A percentile compares a stretch with the other conserved stretches of the same genome.
phyloP scores from a whole-genome alignment of 2,329 filamentous ascomycete genomes.

The Penicillium sp. region DNA sequence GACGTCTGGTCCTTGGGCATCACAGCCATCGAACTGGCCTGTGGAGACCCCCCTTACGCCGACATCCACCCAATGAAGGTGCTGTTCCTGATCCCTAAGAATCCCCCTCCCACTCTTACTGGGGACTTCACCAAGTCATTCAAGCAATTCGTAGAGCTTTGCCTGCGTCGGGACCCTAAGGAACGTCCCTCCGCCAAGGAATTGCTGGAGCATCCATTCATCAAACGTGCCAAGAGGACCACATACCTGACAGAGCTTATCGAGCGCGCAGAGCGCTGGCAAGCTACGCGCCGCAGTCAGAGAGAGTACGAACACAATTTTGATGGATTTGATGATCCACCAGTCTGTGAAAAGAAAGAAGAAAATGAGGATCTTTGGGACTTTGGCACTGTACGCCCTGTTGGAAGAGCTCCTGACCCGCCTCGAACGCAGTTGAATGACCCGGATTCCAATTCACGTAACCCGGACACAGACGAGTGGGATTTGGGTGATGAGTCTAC shows the following conservation, averaged over 20 bases:
- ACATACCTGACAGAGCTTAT: conserved; percentile 97
- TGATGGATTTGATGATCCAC: conserved; percentile 56
- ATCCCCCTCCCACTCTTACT: conserved; percentile 79
- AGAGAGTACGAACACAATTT: conserved; percentile 65
- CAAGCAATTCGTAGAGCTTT: conserved; percentile 83
- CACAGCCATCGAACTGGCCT: conserved; percentile 88
- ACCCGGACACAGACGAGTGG: conserved; percentile 49
- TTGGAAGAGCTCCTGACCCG: conserved; percentile 62
- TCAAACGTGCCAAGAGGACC: conserved; percentile 89
- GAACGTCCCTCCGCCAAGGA: conserved; percentile 88
- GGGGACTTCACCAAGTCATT: conserved; percentile 82
- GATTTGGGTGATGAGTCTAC: conserved; percentile 37
- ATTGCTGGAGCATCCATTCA: conserved; percentile 85
- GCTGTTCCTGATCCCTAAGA: conserved; percentile 94
- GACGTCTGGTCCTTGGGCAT: conserved; percentile 98
- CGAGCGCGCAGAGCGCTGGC: conserved; percentile 86
- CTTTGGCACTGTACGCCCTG: conserved; percentile 90
- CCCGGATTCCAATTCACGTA: conserved; percentile 77
- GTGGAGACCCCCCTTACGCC: conserved; percentile 90
- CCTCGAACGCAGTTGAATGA: conserved; percentile 78
- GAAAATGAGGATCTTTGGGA: conserved; percentile 88
- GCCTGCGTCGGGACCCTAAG: conserved; percentile 84
- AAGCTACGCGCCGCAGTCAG: conserved; percentile 73
- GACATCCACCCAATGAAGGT: conserved; percentile 99
- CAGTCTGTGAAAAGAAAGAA: conserved; percentile 54